Base-by-base conservation (phyloP, 2,329 filamentous ascomycete species). In the Paramyrothecium roridum region DNA sequence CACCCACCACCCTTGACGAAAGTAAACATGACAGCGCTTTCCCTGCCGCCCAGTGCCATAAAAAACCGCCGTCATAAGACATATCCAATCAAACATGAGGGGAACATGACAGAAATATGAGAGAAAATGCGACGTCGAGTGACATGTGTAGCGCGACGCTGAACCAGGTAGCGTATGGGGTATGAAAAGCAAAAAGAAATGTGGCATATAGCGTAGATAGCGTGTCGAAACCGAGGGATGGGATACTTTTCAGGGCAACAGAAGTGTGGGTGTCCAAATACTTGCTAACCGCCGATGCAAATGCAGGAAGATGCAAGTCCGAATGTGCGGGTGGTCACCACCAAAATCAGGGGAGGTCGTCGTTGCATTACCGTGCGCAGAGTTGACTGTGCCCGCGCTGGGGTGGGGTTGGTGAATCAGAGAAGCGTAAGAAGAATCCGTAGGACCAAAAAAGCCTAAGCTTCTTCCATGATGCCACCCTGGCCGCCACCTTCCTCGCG, bases 401-500 rank as follows among this genome's bases (percentile, higher is more conserved):
- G 7, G 37, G n/a, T 19, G 13, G n/a, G 6, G n/a, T 16, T 7
- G 13, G 37, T 43, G n/a, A 43, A 43, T 43, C 37, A 43, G 37
- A 13, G 7, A 43, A 13, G 37, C 13, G 16, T 43, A 43, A 16
- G 37, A 30, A 30, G 4, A 30, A 10, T 30, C 26, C 10, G 4
- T 30, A 30, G 47, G 49, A 50, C 21, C n/a, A n/a, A 45, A 50
- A 49, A 51, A 50, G 22, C 33, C 43, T 37, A 87, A 12, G 83
- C 76, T 64, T 86, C 83, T 65, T 86, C 83, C 66, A 80, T 81
- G 61, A 86, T 86, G 48, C 82, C 80, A 21, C 78, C 82, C 60
- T 89, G 87, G 63, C 92, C 91, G 53, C 90, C 88, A 26, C 88
- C 88, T 61, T 89, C 87, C 64, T 97, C 93, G 57, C 93, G 85